phyloP scores from a whole-genome alignment of 2,329 filamentous ascomycete genomes.

The Coniochaeta pulveracea region DNA sequence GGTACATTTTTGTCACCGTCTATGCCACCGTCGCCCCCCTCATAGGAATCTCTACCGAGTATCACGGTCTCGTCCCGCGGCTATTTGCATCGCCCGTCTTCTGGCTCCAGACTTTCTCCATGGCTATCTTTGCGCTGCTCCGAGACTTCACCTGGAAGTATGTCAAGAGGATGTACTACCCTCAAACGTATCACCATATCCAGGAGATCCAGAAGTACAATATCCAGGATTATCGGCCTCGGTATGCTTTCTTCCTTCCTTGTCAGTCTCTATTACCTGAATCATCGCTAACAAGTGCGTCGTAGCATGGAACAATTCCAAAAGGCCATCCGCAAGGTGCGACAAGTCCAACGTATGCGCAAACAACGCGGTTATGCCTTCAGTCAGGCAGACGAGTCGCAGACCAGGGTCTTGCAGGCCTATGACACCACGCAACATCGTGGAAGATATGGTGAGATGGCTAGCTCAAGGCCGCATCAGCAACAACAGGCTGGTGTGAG shows the following conservation, averaged over 20 bases:
- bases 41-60: slow-evolving; percentile 71
- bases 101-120: slow-evolving; percentile 76
- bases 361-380: slow-evolving; percentile 98
- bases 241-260: slow-evolving; percentile 41
- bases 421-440: slow-evolving; percentile 93
- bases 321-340: slow-evolving; percentile 96
- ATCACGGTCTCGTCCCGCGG: slow-evolving; percentile 69
- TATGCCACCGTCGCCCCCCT: slow-evolving; percentile 82
- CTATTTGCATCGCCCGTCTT: slow-evolving; percentile 76
- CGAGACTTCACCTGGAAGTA: slow-evolving; percentile 97
- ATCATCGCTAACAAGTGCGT: slow-evolving; percentile 1
- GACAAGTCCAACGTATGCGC: slow-evolving; percentile 97
- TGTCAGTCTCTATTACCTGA: slow-evolving; percentile 8
- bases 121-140: slow-evolving; percentile 72
- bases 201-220: slow-evolving; percentile 99
- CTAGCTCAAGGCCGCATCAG: slow-evolving; percentile 20
- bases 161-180: slow-evolving; percentile 90
- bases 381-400: slow-evolving; percentile 91
- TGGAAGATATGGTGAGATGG: slow-evolving; percentile 94
- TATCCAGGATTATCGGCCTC: slow-evolving; percentile 93
- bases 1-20: slow-evolving; percentile 79
- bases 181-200: slow-evolving; percentile 93
- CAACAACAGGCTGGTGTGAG: no score
- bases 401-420: slow-evolving; percentile 88
- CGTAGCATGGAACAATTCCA: slow-evolving; percentile 97